A percentile compares a stretch with the other conserved stretches of the same genome.
phyloP scores from a whole-genome alignment of 805 yeast species.

The Metschnikowia proteae region DNA sequence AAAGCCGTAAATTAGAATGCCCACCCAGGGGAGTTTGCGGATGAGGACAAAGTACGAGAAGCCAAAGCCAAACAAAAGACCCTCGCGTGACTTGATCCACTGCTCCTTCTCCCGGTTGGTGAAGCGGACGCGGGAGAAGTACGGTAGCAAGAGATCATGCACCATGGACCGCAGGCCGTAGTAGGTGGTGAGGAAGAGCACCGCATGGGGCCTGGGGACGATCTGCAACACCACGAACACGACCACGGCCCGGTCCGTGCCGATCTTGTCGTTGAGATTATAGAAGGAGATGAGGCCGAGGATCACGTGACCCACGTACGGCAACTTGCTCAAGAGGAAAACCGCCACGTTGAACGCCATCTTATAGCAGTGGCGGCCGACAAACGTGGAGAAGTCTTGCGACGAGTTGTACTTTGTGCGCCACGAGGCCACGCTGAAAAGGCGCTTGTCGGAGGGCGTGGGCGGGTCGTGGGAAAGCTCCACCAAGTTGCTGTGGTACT shows the following conservation, averaged over 20 bases:
- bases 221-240: slow-evolving; percentile 34
- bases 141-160: slow-evolving; percentile 48
- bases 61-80: slow-evolving; percentile 55
- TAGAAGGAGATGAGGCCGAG: slow-evolving; percentile 43
- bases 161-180: slow-evolving; percentile 46
- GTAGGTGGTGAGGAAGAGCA: slow-evolving; percentile 39
- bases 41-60: slow-evolving; percentile 43
- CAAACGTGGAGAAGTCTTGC: slow-evolving; percentile 19
- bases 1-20: slow-evolving; percentile 47
- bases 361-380: slow-evolving; percentile 16
- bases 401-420: slow-evolving; percentile 15
- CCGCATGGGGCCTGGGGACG: slow-evolving; percentile 32
- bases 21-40: slow-evolving; percentile 39
- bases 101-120: slow-evolving; percentile 37
- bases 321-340: slow-evolving; percentile 34
- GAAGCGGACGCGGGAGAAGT: slow-evolving; percentile 46
- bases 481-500: slow-evolving; percentile 16
- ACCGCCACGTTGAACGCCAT: slow-evolving; percentile 28
- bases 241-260: slow-evolving; percentile 41
- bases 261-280: slow-evolving; percentile 42
- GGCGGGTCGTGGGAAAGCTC: slow-evolving; percentile 8
- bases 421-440: not conserved
- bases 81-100: slow-evolving; percentile 54
- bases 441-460: not conserved
- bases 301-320: slow-evolving; percentile 40